These are phyloP conservation scores for Aspergillus amoenus DNA, from an alignment of 2,329 filamentous ascomycete species.

Conservation along the genomic window DNA sequence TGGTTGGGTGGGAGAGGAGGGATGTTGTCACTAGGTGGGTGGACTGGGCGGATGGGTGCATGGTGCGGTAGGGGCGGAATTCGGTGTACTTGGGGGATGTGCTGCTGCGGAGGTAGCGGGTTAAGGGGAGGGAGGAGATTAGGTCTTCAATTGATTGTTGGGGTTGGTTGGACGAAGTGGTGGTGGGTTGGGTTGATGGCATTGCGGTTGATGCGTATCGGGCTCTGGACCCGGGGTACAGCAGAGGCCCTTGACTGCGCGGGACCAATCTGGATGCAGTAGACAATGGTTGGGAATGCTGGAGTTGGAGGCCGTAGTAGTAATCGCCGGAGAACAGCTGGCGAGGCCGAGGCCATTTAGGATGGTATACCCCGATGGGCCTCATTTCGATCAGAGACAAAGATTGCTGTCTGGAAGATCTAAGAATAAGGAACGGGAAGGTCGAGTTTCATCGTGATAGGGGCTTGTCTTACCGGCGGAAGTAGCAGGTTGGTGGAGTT, in stretches of 20 bases:
- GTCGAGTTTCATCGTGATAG: no score
- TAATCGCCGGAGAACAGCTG: neutral
- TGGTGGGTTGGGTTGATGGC: neutral
- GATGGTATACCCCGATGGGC: neutral
- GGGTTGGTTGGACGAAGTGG: neutral
- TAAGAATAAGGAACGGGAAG: neutral
- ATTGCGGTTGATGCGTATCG: neutral
- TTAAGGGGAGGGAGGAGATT: neutral
- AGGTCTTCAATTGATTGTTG: neutral
- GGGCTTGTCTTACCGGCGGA: neutral
- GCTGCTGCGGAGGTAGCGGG: neutral
- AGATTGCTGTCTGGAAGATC: neutral
- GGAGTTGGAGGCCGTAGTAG: no score
- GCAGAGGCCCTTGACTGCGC: no score
- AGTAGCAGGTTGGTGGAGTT: neutral
- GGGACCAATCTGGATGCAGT: no score
- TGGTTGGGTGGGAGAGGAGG: neutral
- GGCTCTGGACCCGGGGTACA: neutral
- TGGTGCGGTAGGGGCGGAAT: neutral
- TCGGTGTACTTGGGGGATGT: neutral
- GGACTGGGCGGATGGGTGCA: neutral
- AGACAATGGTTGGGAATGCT: neutral
- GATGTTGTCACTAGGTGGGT: neutral
- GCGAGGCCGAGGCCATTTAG: neutral
- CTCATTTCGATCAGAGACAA: neutral